Conservation (phyloP, 768 basidiomycete species). For the Pleurotus cornucopiae region DNA sequence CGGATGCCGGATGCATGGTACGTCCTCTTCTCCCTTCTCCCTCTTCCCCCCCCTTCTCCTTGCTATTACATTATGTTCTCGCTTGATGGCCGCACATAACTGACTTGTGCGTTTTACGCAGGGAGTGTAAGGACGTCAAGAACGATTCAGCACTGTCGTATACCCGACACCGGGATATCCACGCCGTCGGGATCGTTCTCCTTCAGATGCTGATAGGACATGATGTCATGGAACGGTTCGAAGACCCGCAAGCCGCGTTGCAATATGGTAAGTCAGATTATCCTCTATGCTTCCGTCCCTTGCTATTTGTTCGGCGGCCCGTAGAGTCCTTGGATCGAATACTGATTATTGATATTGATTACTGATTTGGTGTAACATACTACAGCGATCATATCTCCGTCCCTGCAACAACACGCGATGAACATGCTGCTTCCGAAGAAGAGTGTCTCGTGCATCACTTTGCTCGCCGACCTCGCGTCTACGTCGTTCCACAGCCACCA, state of each 20-base stretch:
- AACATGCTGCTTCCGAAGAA: constrained; percentile 60
- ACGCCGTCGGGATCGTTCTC: constrained; percentile 73
- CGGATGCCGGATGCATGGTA: constrained; percentile 46
- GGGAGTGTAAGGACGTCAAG: constrained; percentile 75
- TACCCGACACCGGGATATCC: constrained; percentile 76
- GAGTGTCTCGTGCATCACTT: constrained; percentile 52
- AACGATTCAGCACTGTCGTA: constrained; percentile 75
- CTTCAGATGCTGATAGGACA: constrained; percentile 85
- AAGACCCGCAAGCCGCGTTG: constrained; percentile 54
- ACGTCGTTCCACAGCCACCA: constrained; percentile 22
- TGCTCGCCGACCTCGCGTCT: constrained; percentile 56
- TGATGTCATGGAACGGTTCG: constrained; percentile 54
- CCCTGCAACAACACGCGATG: constrained; percentile 45
- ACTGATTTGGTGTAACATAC: no score
- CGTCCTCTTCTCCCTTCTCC: not conserved
- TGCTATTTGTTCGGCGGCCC: not conserved
- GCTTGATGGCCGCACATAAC: not conserved
- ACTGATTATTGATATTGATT: no score
- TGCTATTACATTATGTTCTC: not conserved
- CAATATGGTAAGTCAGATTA: constrained; percentile 40
- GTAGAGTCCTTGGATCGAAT: no score
- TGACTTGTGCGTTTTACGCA: constrained; percentile 17
- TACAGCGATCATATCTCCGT: constrained; percentile 49
- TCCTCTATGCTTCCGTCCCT: not conserved
- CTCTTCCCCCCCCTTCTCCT: not conserved